These are phyloP conservation scores for Glycyrrhiza uralensis DNA, from an alignment of 306 rosid genomes.

Conservation along the genomic window DNA sequence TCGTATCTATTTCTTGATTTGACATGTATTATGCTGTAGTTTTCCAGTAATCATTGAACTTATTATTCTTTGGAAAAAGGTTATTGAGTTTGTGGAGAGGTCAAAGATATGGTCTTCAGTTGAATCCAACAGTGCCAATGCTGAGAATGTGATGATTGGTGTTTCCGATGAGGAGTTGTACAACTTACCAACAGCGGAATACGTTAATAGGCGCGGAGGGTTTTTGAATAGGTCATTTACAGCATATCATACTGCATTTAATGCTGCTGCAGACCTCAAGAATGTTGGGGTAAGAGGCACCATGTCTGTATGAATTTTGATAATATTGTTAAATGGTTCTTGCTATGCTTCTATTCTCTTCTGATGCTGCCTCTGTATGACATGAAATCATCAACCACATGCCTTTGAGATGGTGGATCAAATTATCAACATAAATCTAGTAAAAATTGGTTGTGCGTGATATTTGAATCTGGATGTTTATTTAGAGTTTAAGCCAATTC, in stretches of 20 bases:
- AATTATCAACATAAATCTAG: slow-evolving; percentile 4
- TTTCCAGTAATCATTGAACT: slow-evolving; percentile 24
- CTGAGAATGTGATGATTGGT: slow-evolving; percentile 87
- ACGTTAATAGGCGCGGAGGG: slow-evolving; percentile 52
- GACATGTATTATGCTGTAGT: slow-evolving; percentile 3
- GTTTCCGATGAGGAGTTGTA: slow-evolving; percentile 85
- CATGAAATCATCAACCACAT: background rate
- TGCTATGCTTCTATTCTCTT: slow-evolving; percentile 6
- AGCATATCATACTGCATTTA: slow-evolving; percentile 72
- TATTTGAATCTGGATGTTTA: slow-evolving; percentile 4
- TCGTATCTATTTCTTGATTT: slow-evolving; percentile 10
- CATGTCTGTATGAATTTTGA: background rate
- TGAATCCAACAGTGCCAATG: slow-evolving; percentile 59
- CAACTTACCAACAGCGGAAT: slow-evolving; percentile 88
- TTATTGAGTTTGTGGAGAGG: slow-evolving; percentile 84
- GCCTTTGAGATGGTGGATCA: background rate
- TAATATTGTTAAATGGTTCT: slow-evolving; percentile 11
- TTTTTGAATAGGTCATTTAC: slow-evolving; percentile 52
- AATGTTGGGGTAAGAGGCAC: slow-evolving; percentile 61
- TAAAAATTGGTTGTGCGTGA: background rate
- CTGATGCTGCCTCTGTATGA: background rate
- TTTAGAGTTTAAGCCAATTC: background rate
- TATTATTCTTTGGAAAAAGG: slow-evolving; percentile 49
- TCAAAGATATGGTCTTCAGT: slow-evolving; percentile 75
- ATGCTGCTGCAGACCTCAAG: slow-evolving; percentile 79